phyloP scores from a whole-genome alignment of 2,329 filamentous ascomycete species.

The Aureobasidium sp. region DNA sequence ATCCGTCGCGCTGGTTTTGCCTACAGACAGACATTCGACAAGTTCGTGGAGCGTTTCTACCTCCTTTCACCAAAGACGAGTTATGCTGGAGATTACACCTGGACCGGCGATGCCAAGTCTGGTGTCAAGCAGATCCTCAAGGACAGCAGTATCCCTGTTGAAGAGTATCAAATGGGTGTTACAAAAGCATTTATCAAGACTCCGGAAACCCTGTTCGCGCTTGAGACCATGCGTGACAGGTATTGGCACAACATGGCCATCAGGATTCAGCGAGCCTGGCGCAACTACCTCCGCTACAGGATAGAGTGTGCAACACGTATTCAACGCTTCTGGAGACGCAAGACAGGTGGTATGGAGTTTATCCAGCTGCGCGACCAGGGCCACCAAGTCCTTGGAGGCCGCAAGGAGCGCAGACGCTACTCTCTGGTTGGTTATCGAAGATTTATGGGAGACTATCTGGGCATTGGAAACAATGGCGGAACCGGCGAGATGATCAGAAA shows the following conservation, averaged over 20 bases:
- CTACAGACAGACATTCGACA: constrained; percentile 93
- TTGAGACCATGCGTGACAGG: constrained; percentile 94
- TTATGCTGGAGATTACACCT: constrained; percentile 95
- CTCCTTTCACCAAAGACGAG: constrained; percentile 87
- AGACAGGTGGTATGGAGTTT: constrained; percentile 82
- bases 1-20: constrained; percentile 95
- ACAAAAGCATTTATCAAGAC: constrained; percentile 98
- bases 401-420: constrained; percentile 85
- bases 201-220: constrained; percentile 88
- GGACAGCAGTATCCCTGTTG: constrained; percentile 87
- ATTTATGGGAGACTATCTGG: constrained; percentile 92
- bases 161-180: constrained; percentile 95
- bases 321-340: constrained; percentile 90
- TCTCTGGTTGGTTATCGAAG: constrained; percentile 84
- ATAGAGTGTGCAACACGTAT: constrained; percentile 89
- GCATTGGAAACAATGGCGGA: constrained; percentile 69
- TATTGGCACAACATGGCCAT: constrained; percentile 99
- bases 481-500: constrained; percentile 73
- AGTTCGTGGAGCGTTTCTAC: constrained; percentile 97
- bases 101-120: constrained; percentile 78
- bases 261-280: constrained; percentile 92
- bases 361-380: constrained; percentile 82
- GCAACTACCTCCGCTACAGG: constrained; percentile 87
- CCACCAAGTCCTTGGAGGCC: constrained; percentile 68
- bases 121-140: constrained; percentile 89